Evolutionary conservation across 495 filamentous ascomycete genomes (phyloP).

Genomic region (Podospora comata): DNA sequence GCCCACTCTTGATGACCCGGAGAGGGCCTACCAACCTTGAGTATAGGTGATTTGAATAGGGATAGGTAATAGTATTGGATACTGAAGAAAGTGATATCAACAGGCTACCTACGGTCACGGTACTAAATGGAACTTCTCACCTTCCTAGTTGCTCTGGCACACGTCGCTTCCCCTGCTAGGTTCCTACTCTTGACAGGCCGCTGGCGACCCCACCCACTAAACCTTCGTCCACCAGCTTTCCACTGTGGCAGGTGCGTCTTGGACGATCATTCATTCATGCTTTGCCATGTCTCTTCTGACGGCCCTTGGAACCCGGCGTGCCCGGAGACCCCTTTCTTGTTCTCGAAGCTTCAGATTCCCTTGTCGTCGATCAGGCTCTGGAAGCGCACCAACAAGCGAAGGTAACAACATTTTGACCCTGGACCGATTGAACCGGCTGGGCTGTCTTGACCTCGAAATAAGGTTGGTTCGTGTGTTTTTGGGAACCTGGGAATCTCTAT

Average conservation of each 20-base stretch:
- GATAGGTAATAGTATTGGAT: too few species aligned
- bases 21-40: not conserved
- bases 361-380: not conserved
- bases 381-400: not conserved
- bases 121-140: too few species aligned
- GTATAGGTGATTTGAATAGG: too few species aligned
- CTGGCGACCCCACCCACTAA: too few species aligned
- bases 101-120: too few species aligned
- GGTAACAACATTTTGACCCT: not conserved
- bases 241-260: too few species aligned
- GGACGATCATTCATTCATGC: not conserved
- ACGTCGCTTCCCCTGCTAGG: too few species aligned
- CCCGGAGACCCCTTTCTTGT: not conserved
- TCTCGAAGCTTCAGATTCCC: not conserved
- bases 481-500: not conserved
- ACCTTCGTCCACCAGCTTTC: too few species aligned
- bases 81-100: too few species aligned
- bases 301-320: not conserved
- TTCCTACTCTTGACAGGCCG: too few species aligned
- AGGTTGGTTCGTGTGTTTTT: not conserved
- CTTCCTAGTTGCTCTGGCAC: too few species aligned
- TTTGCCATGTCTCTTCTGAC: not conserved
- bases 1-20: not conserved
- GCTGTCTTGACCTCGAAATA: not conserved
- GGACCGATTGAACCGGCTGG: not conserved